Conservation (phyloP, 2,329 filamentous ascomycete species). For the Aureobasidium melanogenum region DNA sequence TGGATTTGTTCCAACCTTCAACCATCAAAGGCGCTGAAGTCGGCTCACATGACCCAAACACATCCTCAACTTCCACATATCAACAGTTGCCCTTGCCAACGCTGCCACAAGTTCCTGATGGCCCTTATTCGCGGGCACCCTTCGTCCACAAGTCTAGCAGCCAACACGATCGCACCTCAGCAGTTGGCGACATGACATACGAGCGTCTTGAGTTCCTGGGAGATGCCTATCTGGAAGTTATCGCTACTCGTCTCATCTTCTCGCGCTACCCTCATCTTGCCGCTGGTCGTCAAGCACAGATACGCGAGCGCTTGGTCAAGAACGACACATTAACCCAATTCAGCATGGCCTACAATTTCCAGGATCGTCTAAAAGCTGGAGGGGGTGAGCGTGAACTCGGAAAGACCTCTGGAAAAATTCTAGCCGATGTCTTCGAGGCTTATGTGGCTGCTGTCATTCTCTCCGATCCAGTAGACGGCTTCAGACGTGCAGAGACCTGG, state of each 20-base stretch:
- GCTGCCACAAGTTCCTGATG: slow-evolving; percentile 20
- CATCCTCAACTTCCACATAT: slow-evolving; percentile 10
- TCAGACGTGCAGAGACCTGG: slow-evolving; percentile 57
- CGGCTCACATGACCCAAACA: slow-evolving; percentile 13
- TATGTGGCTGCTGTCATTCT: slow-evolving; percentile 74
- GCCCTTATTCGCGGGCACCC: slow-evolving; percentile 19
- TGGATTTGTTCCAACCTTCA: slow-evolving; percentile 2
- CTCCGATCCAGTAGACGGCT: slow-evolving; percentile 55
- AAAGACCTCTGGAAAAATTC: slow-evolving; percentile 59
- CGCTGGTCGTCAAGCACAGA: slow-evolving; percentile 61
- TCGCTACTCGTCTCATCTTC: slow-evolving; percentile 67
- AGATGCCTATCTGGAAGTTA: slow-evolving; percentile 74
- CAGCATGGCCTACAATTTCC: slow-evolving; percentile 61
- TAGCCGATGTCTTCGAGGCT: slow-evolving; percentile 84
- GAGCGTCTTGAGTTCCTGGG: slow-evolving; percentile 84
- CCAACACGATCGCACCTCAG: slow-evolving; percentile 18
- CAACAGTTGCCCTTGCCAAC: slow-evolving; percentile 19
- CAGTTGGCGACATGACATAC: slow-evolving; percentile 43
- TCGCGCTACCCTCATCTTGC: slow-evolving; percentile 57
- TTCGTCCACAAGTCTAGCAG: slow-evolving; percentile 26
- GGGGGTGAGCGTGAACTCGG: slow-evolving; percentile 28
- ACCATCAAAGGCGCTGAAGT: slow-evolving; percentile 11
- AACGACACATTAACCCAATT: slow-evolving; percentile 70
- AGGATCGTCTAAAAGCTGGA: slow-evolving; percentile 51
- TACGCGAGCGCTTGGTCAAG: slow-evolving; percentile 71